Percentiles rank a stretch among this genome's conserved stretches.
Conservation (phyloP, 2,329 filamentous ascomycete genomes). For the Talaromyces rugulosus region DNA sequence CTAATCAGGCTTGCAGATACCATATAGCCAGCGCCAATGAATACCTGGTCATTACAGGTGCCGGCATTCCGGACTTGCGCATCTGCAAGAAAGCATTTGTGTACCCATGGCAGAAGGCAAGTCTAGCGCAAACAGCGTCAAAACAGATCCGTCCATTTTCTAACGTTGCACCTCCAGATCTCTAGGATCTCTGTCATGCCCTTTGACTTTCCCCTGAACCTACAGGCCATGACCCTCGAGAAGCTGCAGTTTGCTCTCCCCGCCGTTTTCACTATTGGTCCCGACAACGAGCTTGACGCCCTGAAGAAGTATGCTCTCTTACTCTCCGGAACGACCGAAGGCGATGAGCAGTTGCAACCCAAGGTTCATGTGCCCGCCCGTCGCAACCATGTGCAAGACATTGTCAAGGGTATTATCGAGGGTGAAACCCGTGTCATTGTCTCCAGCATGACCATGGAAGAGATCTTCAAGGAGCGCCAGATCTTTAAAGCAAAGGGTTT, state of each 20-base stretch:
- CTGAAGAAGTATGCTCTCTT: constrained; percentile 80
- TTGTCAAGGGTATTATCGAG: constrained; percentile 86
- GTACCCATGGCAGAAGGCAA: constrained; percentile 62
- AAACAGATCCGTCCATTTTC: not conserved
- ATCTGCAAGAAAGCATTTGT: constrained; percentile 76
- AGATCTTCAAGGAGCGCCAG: constrained; percentile 75
- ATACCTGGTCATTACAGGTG: constrained; percentile 84
- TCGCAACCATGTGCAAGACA: constrained; percentile 70
- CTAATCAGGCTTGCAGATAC: constrained; percentile 45
- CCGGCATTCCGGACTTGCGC: constrained; percentile 66
- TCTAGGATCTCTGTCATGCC: constrained; percentile 37
- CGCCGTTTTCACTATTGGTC: constrained; percentile 81
- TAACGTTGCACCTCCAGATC: constrained; percentile 17
- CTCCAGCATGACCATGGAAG: constrained; percentile 87
- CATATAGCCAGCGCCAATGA: constrained; percentile 70
- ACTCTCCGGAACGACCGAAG: constrained; percentile 60
- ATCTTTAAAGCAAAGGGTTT: constrained; percentile 68
- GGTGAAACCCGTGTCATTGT: constrained; percentile 81
- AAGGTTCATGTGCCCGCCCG: constrained; percentile 39
- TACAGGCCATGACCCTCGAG: constrained; percentile 86
- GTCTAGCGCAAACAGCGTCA: not conserved
- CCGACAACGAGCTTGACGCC: constrained; percentile 65
- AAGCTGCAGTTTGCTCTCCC: constrained; percentile 79
- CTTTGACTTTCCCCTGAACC: constrained; percentile 75
- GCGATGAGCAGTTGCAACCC: constrained; percentile 30